Base-by-base conservation (phyloP, 805 yeast species). In the Sugiyamaella qingdaonensis region DNA sequence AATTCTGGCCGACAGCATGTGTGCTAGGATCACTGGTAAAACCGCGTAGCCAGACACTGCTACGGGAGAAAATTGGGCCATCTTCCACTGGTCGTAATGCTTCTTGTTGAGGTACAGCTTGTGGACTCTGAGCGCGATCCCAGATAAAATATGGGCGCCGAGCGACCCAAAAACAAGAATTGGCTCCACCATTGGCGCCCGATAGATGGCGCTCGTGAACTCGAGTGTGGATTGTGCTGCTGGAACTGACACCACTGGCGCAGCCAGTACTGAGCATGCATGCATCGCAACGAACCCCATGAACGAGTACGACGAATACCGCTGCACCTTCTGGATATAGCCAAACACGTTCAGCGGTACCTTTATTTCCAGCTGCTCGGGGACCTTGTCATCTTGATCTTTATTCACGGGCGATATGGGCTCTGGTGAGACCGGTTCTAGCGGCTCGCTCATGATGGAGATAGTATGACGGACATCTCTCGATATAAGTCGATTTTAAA, bases 11-110 rank as follows among this genome's bases (percentile, higher is more conserved):
- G 74, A 73, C 13, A 67, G 55, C 14, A 73, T 69, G 62, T 85
- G 91, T 37, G 67, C 75, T 0, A 58, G 48, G 1, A 82, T 52
- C 9, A 78, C 59, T 0, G 81, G 78, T 0, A 77, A 52, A 39
- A 83, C 66, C 10, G 79, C 39, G 63, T 81, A 83, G 0, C 92
- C 92, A 2, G 85, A 73, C 50, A 83, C 75, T 11, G 81, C 74
- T 18, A 82, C 65, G 2, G 89, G 88, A 1, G 86, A 69, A 4
- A 78, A 55, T 0, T 85, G 84, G 10, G 78, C 37, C 35, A 34
- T 37, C 36, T 52, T 52, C 55, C 59, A 53, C 45, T 55, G 57
- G 4, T 62, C 70, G 50, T 68, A 64, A 27, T 59, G 49, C n/a
- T 52, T 36, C 46, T 53, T 56, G 21, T 68, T 64, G 16, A 64